Evolutionary conservation across 2,329 filamentous ascomycete genomes (phyloP), one percentile per base, ranked within the genome.

Genomic region (Elsinoe ampelina): DNA sequence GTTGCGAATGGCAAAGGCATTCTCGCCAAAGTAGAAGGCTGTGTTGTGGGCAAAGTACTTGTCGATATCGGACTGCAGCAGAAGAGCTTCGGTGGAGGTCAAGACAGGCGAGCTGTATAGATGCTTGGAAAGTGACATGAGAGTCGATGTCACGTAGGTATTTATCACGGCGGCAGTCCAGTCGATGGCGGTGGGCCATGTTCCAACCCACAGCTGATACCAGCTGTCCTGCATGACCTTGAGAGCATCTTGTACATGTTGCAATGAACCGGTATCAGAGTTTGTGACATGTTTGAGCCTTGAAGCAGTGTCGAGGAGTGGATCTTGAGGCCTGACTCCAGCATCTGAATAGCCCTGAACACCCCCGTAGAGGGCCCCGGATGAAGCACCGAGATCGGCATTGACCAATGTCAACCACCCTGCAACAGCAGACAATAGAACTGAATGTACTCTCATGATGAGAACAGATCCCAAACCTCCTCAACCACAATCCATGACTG

Each of bases 121-220:
- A 13, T 32, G 7, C 42, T 48, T 45, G 4, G 56, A 58, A 15
- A 61, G 12, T 5, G 39, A 54, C 39, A 42, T 42, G 2, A 61
- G 8, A 5, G 52, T 30, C 4, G 58, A 30, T 2, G 88, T 86
- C 35, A 95, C 72, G 57, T 92, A 83, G 0, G 91, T 95, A 42
- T 84, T 84, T 63, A 89, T 76, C 7, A 96, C 89, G 3, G 92
- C 91, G 15, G 84, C 85, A 0, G 92, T 97, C 92, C 92, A 97
- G 73, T 96, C 92, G 65, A 95, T 96, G 32, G 87, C 81, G 1
- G 78, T 77, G 0, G 90, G 89, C 89, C 91, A 97, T 22, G 83
- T 89, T 10, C 87, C 90, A 35, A 86, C 74, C 78, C 87, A 87
- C 3, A 85, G 72, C 47, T 83, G 79, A 67, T 93, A 96, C 72